These are phyloP conservation scores for Lachnellula hyalina DNA, from an alignment of 2,329 filamentous ascomycete genomes.

Conservation along the genomic window DNA sequence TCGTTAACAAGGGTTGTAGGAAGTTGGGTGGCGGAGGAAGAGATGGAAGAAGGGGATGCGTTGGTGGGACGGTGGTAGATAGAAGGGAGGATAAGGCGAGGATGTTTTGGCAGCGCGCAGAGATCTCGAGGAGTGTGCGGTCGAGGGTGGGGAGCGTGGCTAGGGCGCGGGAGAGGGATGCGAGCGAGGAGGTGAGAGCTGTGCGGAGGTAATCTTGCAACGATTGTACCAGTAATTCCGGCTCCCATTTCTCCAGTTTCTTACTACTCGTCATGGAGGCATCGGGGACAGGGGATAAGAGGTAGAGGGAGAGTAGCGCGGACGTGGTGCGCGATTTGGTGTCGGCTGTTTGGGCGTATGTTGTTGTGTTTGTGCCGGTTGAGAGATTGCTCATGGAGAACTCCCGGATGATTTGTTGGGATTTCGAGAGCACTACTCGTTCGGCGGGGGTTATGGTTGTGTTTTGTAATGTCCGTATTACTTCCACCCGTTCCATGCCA, in stretches of 20 bases:
- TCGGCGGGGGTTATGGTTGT: slow-evolving; percentile 68
- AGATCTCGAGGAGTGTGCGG: slow-evolving; percentile 73
- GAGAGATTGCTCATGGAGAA: slow-evolving; percentile 66
- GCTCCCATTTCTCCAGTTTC: slow-evolving; percentile 45
- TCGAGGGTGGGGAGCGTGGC: slow-evolving; percentile 78
- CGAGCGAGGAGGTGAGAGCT: slow-evolving; percentile 71
- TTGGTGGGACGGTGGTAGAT: slow-evolving; percentile 58
- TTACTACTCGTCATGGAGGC: slow-evolving; percentile 39
- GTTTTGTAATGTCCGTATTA: slow-evolving; percentile 64
- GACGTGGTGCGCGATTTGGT: slow-evolving; percentile 67
- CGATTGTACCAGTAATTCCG: slow-evolving; percentile 67
- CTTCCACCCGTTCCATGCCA: slow-evolving; percentile 68
- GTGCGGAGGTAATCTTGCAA: slow-evolving; percentile 80
- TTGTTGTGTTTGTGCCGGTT: slow-evolving; percentile 42
- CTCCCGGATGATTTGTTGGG: slow-evolving; percentile 75
- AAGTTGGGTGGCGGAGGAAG: slow-evolving; percentile 42
- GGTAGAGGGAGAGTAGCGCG: slow-evolving; percentile 70
- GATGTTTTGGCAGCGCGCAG: slow-evolving; percentile 81
- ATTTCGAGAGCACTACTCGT: slow-evolving; percentile 62
- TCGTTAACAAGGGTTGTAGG: slow-evolving; percentile 64
- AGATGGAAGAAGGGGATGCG: slow-evolving; percentile 57
- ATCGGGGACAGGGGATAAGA: slow-evolving; percentile 65
- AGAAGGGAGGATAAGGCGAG: slow-evolving; percentile 81
- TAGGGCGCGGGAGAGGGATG: slow-evolving; percentile 68
- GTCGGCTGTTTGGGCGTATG: slow-evolving; percentile 65